Conservation (phyloP, 176 grass and related monocot species). For the Aegilops bicornis region DNA sequence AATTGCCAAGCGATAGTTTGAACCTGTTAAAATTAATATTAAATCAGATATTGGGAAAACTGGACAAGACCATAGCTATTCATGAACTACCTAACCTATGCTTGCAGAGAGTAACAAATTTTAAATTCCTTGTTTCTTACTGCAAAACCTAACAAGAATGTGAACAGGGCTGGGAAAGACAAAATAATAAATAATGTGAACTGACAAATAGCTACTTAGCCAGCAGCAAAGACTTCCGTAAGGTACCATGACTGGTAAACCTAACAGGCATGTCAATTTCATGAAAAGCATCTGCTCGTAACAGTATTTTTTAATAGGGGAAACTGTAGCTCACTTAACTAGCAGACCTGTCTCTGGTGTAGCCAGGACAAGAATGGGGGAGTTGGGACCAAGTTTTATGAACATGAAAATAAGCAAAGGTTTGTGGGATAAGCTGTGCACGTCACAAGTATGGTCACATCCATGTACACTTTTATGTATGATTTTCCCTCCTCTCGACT, state of each 20-base stretch:
- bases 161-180: neutral
- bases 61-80: neutral
- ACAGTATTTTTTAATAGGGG: neutral
- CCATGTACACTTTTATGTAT: neutral
- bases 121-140: neutral
- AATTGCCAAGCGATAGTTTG: constrained; percentile 82
- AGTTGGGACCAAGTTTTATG: neutral
- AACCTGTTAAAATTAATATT: constrained; percentile 57
- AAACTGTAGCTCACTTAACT: neutral
- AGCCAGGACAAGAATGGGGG: neutral
- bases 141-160: neutral
- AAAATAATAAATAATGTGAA: constrained; percentile 3
- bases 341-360: neutral
- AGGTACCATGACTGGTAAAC: neutral
- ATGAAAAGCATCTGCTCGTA: neutral
- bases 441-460: neutral
- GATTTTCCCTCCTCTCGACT: neutral
- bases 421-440: constrained; percentile 2
- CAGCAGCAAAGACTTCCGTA: neutral
- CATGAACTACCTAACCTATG: neutral
- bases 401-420: neutral
- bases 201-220: neutral
- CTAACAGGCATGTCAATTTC: neutral
- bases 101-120: constrained; percentile 2
- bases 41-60: neutral